A percentile compares a stretch with the other conserved stretches of the same genome.
phyloP scores from a whole-genome alignment of 192 early-diverging fungal species.

The Podila horticola region DNA sequence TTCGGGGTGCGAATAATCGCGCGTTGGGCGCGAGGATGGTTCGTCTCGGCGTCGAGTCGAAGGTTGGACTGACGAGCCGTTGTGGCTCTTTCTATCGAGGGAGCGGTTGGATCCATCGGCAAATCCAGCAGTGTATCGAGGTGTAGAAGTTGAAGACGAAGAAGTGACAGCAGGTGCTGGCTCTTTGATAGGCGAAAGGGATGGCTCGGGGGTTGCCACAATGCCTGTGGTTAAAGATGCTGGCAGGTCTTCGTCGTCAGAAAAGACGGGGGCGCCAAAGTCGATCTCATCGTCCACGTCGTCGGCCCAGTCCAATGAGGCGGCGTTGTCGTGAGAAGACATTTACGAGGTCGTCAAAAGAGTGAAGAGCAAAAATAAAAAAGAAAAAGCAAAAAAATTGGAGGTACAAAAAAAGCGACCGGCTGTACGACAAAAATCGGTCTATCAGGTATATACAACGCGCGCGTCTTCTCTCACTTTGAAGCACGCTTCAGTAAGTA shows the following conservation, averaged over 20 bases:
- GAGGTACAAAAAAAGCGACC: too few species aligned
- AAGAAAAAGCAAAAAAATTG: too few species aligned
- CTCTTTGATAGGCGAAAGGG: background rate
- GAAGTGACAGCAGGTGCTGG: background rate
- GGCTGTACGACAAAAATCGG: too few species aligned
- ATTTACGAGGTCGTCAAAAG: background rate
- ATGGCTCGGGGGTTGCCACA: background rate
- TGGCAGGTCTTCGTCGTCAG: constrained; percentile 40
- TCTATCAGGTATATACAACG: too few species aligned
- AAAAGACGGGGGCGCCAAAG: constrained; percentile 48
- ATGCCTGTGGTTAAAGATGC: constrained; percentile 1
- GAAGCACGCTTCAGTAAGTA: too few species aligned
- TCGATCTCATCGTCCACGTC: constrained; percentile 50
- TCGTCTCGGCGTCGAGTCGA: constrained; percentile 11
- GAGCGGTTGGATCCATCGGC: constrained; percentile 33
- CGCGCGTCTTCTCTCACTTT: too few species aligned
- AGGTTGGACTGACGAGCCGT: constrained; percentile 24
- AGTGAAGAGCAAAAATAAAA: too few species aligned
- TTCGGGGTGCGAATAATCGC: constrained; percentile 5
- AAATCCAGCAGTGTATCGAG: constrained; percentile 33
- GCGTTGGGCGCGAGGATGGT: background rate
- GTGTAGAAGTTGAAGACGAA: background rate
- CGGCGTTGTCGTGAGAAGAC: constrained; percentile 1
- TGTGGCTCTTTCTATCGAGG: constrained; percentile 27
- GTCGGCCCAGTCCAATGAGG: constrained; percentile 45